Base-by-base conservation (phyloP, 2,329 filamentous ascomycete species). In the Anisogramma anomala region DNA sequence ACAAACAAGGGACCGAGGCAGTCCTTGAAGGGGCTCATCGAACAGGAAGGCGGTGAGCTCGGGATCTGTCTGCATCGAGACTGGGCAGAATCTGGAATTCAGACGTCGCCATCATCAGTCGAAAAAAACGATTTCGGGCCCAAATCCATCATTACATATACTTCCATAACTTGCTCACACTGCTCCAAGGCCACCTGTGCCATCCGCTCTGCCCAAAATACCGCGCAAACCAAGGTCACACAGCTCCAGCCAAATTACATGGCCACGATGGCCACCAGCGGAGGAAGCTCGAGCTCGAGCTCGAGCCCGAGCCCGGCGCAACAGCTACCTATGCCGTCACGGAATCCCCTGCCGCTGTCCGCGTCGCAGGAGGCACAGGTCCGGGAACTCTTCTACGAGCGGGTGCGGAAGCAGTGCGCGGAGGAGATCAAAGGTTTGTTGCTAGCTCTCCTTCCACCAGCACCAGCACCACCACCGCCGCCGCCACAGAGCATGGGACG, bases 261-360 rank as follows among this genome's bases (percentile, higher is more conserved):
- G 60, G 62, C 62, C 54, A 53, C 58, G 43, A 65, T 66, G 64
- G 60, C 60, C 48, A 51, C 59, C 50, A 48, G 57, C 50, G 55
- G 57, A 34, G 33, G 33, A 33, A 41, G 23, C 15, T 22, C 13
- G 11, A 38, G 25, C 27, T n/a, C n/a, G n/a, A n/a, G n/a, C n/a
- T n/a, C n/a, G 22, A 23, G 22, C 22, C 22, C 22, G 9, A 37
- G 42, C 19, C 47, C 49, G n/a, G 48, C 54, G 3, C 48, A 50
- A 33, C 50, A 51, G 20, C 50, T 63, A 26, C 53, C 60, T 17
- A 65, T 77, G 55, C 78, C 77, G 17, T 79, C 76, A 32, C 74
- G 77, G 51, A 91, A 89, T 55, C 88, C 88, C 13, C 67, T 94
- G 32, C 88, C 88, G 20, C 71, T 95, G 43, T 88, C 84, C 19